phyloP scores from a whole-genome alignment of 768 basidiomycete genomes.

The Kwoniella newhampshirensis region DNA sequence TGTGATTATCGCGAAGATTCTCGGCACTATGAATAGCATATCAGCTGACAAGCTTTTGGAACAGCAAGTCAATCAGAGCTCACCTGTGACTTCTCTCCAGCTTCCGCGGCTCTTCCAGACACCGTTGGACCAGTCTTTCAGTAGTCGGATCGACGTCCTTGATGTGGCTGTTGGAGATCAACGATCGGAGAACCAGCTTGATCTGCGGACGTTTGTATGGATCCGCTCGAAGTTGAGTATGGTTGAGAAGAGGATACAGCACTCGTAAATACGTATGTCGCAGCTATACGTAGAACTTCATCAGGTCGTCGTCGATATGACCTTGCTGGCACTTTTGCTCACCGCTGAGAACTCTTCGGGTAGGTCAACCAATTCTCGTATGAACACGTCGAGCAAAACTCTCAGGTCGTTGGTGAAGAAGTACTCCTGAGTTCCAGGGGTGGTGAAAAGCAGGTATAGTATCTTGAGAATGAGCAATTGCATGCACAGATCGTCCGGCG shows the following conservation, averaged over 20 bases:
- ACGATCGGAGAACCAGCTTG: constrained; percentile 73
- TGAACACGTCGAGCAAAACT: constrained; percentile 94
- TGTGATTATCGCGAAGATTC: constrained; percentile 21
- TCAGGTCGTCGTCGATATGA: too few relatives aligned
- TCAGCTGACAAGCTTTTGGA: not conserved
- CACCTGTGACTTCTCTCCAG: constrained; percentile 40
- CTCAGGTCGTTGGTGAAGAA: constrained; percentile 97
- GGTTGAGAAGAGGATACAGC: constrained; percentile 87
- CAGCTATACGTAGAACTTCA: constrained; percentile 57
- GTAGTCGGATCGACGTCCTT: constrained; percentile 84
- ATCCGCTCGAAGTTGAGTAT: constrained; percentile 78
- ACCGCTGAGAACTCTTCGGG: constrained; percentile 94
- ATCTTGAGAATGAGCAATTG: constrained; percentile 91
- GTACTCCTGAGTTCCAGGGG: constrained; percentile 86
- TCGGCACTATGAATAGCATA: constrained; percentile 23
- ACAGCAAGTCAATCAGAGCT: not conserved
- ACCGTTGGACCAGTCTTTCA: constrained; percentile 84
- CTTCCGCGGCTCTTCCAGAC: constrained; percentile 58
- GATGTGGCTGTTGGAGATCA: constrained; percentile 71
- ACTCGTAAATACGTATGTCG: constrained; percentile 97
- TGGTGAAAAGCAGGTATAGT: constrained; percentile 91
- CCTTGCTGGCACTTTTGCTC: constrained; percentile 51
- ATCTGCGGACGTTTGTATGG: constrained; percentile 93
- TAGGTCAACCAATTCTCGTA: constrained; percentile 87
- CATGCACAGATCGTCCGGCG: constrained; percentile 89